Evolutionary conservation across 2,329 filamentous ascomycete genomes (phyloP).

Genomic region (Calonectria leucothoes): DNA sequence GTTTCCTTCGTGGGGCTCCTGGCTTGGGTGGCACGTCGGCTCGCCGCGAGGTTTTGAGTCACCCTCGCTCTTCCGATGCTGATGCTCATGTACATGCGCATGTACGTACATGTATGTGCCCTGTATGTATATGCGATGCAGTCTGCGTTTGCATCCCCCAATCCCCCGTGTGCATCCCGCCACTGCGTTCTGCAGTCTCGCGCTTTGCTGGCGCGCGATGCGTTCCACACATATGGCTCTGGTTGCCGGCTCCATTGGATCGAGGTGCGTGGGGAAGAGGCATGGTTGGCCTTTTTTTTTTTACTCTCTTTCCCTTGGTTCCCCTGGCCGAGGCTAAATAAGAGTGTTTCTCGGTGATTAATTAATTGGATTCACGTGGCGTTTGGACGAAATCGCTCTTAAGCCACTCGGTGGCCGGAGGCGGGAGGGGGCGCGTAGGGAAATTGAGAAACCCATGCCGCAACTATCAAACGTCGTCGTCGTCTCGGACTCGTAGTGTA

Average conservation of each 20-base stretch:
- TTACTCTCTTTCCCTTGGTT: not conserved
- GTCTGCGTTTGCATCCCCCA: constrained; percentile 21
- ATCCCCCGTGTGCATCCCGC: constrained; percentile 6
- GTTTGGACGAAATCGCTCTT: not conserved
- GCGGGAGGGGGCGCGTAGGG: not conserved
- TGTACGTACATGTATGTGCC: not conserved
- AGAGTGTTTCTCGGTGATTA: not conserved
- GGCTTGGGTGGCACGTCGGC: not conserved
- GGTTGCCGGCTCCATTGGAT: not conserved
- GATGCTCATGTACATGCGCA: not conserved
- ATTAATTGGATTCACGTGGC: constrained; percentile 2
- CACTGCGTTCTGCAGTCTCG: constrained; percentile 6
- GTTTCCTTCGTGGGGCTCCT: not conserved
- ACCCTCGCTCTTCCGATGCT: not conserved
- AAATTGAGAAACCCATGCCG: not conserved
- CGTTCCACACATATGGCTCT: constrained; percentile 13
- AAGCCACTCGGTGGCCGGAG: not conserved
- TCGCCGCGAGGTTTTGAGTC: not conserved
- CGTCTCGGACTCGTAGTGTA: not conserved
- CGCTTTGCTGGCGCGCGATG: constrained; percentile 3
- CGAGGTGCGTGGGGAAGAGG: not conserved
- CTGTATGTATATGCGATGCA: constrained; percentile 19
- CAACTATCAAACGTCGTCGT: not conserved
- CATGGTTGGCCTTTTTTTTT: not conserved
- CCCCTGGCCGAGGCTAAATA: not conserved